phyloP scores from a whole-genome alignment of 495 filamentous ascomycete genomes.

The Trichoderma erinaceum region DNA sequence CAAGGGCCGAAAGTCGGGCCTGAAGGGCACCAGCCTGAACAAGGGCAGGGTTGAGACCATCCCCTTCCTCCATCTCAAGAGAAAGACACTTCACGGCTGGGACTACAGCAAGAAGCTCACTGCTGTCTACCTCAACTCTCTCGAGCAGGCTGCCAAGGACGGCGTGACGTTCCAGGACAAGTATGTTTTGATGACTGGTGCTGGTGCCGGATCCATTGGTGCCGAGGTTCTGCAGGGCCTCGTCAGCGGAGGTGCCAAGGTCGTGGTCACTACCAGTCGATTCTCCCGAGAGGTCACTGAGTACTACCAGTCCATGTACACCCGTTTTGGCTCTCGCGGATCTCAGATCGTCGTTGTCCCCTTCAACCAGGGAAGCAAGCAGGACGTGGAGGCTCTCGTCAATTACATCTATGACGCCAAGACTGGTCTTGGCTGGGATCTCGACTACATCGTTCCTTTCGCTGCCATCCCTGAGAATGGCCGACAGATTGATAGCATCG shows the following conservation, averaged over 20 bases:
- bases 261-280: conserved; percentile 90
- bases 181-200: conserved; percentile 97
- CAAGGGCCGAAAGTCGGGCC: conserved; percentile 49
- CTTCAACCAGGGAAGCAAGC: conserved; percentile 97
- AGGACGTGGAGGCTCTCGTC: conserved; percentile 88
- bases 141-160: conserved; percentile 78
- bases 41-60: conserved; percentile 93
- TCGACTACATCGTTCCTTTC: conserved; percentile 94
- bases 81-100: conserved; percentile 91
- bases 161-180: conserved; percentile 92
- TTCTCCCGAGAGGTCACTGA: conserved; percentile 97
- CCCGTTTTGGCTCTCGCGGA: conserved; percentile 83
- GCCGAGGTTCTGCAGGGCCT: conserved; percentile 97
- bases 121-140: conserved; percentile 79
- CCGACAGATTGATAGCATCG: conserved; percentile 93
- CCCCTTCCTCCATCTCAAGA: conserved; percentile 94
- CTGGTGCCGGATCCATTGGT: conserved; percentile 94
- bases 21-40: conserved; percentile 54
- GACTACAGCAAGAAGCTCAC: conserved; percentile 99
- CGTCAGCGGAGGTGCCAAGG: conserved; percentile 93
- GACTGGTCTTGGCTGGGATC: conserved; percentile 94
- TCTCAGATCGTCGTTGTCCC: conserved; percentile 96
- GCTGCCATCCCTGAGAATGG: conserved; percentile 97
- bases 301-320: conserved; percentile 98
- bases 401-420: conserved; percentile 97